phyloP scores from a whole-genome alignment of 192 early-diverging fungal genomes.

The Gamsiella multidivaricata region DNA sequence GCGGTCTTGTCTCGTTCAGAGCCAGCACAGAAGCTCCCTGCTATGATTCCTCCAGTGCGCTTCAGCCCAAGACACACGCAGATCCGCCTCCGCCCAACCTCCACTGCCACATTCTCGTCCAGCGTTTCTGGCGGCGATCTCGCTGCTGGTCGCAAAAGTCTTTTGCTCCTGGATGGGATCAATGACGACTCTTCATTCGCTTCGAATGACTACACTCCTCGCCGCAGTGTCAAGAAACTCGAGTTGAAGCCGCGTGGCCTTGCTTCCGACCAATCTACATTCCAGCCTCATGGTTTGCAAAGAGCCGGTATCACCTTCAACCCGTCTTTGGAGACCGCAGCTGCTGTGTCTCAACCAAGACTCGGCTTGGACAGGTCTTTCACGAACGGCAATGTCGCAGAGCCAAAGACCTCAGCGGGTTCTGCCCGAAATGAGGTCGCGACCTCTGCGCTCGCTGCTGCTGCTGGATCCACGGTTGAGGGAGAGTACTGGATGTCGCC shows the following conservation, averaged over 20 bases:
- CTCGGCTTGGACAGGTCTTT: constrained; percentile 14
- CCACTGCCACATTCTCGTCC: constrained; percentile 46
- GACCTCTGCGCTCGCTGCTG: background rate
- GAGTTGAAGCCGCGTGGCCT: constrained; percentile 60
- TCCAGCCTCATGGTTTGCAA: constrained; percentile 10
- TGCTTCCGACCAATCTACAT: background rate
- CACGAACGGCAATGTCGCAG: background rate
- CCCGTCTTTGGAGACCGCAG: constrained; percentile 40
- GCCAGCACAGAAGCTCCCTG: constrained; percentile 71
- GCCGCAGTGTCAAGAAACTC: constrained; percentile 78
- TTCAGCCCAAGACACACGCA: constrained; percentile 77
- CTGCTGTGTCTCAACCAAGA: constrained; percentile 30
- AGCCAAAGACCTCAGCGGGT: background rate
- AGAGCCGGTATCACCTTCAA: constrained; percentile 49
- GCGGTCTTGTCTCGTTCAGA: constrained; percentile 50
- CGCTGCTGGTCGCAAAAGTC: constrained; percentile 41
- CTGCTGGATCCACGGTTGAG: constrained; percentile 24
- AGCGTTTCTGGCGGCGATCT: constrained; percentile 38
- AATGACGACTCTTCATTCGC: constrained; percentile 61
- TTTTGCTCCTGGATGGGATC: constrained; percentile 51
- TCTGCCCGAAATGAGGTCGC: constrained; percentile 4
- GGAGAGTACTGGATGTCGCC: constrained; percentile 84
- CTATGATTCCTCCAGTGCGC: constrained; percentile 76
- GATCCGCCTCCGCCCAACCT: constrained; percentile 51
- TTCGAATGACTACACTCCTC: constrained; percentile 76